phyloP scores from a whole-genome alignment of 2,329 filamentous ascomycete species.

The Colletotrichum higginsianum region DNA sequence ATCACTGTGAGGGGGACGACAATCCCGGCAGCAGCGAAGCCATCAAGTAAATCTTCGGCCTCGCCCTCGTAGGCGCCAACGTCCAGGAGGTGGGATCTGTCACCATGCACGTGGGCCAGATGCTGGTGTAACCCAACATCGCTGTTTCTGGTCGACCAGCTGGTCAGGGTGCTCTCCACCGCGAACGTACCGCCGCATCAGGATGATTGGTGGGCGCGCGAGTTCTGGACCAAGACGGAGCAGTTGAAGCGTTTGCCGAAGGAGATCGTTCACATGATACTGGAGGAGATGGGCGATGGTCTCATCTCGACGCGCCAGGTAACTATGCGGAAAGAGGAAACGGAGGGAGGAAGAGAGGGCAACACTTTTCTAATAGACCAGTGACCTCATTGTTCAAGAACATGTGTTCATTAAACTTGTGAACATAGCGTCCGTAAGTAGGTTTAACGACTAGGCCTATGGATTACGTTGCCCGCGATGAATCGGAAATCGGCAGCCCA shows the following conservation, averaged over 20 bases:
- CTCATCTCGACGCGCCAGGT: not conserved
- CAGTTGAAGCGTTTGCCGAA: conserved; percentile 2
- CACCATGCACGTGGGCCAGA: conserved; percentile 32
- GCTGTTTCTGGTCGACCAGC: conserved; percentile 44
- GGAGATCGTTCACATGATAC: conserved; percentile 5
- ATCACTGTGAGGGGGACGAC: not conserved
- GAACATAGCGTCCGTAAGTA: no score
- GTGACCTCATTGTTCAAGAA: no score
- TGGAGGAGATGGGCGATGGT: not conserved
- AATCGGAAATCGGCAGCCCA: no score
- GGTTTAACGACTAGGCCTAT: no score
- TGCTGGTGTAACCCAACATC: conserved; percentile 41
- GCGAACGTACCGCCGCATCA: conserved; percentile 44
- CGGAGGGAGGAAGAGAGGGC: not conserved
- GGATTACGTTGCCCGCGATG: no score
- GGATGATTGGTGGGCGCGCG: conserved; percentile 36
- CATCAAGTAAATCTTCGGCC: conserved; percentile 13
- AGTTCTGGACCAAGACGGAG: not conserved
- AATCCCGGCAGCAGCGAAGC: not conserved
- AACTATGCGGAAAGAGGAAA: not conserved
- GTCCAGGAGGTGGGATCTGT: conserved; percentile 31
- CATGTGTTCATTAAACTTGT: no score
- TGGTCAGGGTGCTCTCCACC: conserved; percentile 42
- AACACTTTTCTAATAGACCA: no score
- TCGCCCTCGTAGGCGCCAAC: not conserved